Evolutionary conservation across 169 alveolate genomes (phyloP).

Genomic region (Plasmodium knowlesi): DNA sequence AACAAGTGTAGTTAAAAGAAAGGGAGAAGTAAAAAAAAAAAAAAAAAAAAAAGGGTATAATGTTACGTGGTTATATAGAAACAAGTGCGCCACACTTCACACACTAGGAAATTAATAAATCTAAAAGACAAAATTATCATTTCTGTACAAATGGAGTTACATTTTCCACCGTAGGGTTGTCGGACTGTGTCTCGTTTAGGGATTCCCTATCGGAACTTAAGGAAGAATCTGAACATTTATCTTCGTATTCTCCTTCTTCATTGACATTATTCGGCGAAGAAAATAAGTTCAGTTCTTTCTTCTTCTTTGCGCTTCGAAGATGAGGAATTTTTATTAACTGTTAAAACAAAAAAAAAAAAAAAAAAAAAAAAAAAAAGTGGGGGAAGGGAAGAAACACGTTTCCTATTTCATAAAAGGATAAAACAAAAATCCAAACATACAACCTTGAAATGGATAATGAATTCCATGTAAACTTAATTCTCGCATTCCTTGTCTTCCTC

Average conservation of each 20-base stretch:
- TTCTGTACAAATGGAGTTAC: background rate
- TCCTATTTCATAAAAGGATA: background rate
- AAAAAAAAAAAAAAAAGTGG: background rate
- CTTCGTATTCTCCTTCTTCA: constrained; percentile 46
- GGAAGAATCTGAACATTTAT: constrained; percentile 42
- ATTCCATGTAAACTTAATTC: background rate
- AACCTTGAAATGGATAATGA: background rate
- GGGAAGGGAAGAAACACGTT: background rate
- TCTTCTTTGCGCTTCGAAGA: constrained; percentile 11
- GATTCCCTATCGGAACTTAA: constrained; percentile 46
- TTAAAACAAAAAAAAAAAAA: constrained; percentile 2
- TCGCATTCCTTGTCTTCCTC: background rate
- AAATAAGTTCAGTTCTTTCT: constrained; percentile 61
- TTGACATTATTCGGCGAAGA: constrained; percentile 45
- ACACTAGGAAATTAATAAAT: background rate
- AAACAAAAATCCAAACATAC: background rate
- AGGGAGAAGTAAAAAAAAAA: background rate
- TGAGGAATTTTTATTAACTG: constrained; percentile 54
- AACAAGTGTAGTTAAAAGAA: background rate
- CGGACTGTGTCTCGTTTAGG: constrained; percentile 15
- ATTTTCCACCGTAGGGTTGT: constrained; percentile 29
- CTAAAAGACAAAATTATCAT: background rate
- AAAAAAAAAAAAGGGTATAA: background rate
- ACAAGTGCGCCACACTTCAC: background rate
- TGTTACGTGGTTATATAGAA: background rate